Conservation (phyloP, 768 basidiomycete species). For the Pisolithus sp. region DNA sequence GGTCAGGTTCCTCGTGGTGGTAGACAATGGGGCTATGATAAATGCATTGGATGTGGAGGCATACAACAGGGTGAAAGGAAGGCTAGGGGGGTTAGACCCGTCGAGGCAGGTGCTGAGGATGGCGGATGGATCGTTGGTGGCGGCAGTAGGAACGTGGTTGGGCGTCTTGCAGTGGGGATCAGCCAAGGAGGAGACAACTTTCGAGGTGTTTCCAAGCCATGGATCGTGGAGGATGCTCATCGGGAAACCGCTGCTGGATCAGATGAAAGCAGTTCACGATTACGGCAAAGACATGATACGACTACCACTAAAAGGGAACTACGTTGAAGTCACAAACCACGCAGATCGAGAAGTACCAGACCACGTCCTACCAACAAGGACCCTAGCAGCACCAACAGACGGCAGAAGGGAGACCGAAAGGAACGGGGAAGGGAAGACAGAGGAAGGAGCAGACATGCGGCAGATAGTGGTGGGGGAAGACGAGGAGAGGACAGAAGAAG, state of each 20-base stretch:
- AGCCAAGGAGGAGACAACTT: neutral
- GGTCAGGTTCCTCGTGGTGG: conserved; percentile 2
- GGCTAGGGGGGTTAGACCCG: neutral
- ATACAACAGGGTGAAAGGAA: neutral
- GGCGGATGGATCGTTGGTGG: conserved; percentile 1
- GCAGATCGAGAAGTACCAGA: neutral
- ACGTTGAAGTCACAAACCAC: too few species aligned
- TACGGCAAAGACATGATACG: conserved; percentile 2
- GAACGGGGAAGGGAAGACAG: neutral
- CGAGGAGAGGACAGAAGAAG: neutral
- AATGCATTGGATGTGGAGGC: conserved; percentile 7
- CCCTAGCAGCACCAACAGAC: neutral
- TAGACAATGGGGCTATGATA: conserved; percentile 15
- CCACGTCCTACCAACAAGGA: neutral
- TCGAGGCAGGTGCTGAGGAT: neutral
- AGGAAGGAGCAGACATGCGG: neutral
- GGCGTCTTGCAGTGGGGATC: conserved; percentile 6
- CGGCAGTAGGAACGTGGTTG: neutral
- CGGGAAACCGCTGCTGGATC: conserved; percentile 13
- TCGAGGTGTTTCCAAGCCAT: conserved; percentile 21
- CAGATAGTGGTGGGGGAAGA: neutral
- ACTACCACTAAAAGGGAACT: neutral
- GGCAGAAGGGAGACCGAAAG: too few species aligned
- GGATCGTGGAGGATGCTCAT: conserved; percentile 12
- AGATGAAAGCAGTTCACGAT: conserved; percentile 11